phyloP scores from a whole-genome alignment of 2,329 filamentous ascomycete species.

The Fusarium albosuccineum region DNA sequence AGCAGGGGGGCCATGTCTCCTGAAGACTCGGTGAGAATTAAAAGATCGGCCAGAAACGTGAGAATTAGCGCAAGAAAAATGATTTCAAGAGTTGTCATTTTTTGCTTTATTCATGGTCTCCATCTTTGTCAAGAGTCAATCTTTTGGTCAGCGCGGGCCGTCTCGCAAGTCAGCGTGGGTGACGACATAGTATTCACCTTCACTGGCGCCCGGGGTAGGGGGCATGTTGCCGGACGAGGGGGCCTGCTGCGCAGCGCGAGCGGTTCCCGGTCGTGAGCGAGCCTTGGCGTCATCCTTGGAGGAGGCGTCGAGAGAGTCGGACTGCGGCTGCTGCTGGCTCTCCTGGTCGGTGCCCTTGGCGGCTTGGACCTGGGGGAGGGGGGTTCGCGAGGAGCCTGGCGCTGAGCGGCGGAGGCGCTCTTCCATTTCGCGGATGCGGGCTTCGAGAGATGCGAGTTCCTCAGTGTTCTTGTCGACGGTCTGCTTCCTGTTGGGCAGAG shows the following conservation, averaged over 20 bases:
- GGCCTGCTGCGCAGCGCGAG: conserved; percentile 63
- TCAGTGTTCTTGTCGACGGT: conserved; percentile 78
- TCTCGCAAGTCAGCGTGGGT: conserved; percentile 49
- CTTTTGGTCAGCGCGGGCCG: conserved; percentile 48
- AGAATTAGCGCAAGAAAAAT: conserved; percentile 18
- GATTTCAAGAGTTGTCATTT: conserved; percentile 12
- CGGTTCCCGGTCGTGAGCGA: conserved; percentile 68
- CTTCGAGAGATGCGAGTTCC: conserved; percentile 89
- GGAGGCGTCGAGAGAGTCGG: conserved; percentile 34
- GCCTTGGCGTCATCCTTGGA: conserved; percentile 52
- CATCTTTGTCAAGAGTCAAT: conserved; percentile 50
- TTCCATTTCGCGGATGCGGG: conserved; percentile 86
- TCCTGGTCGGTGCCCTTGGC: conserved; percentile 19
- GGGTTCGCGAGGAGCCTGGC: conserved; percentile 36
- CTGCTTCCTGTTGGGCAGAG: conserved; percentile 73
- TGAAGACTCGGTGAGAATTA: conserved; percentile 21
- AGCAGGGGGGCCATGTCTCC: conserved; percentile 22
- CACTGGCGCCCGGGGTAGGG: conserved; percentile 71
- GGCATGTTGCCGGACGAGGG: conserved; percentile 70
- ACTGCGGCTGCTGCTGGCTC: conserved; percentile 37
- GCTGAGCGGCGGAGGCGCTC: conserved; percentile 70
- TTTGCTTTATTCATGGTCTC: conserved; percentile 52
- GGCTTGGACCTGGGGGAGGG: conserved; percentile 36
- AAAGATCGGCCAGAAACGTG: conserved; percentile 21
- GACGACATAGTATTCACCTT: conserved; percentile 69